Evolutionary conservation across 495 filamentous ascomycete genomes (phyloP), one percentile per base, ranked within the genome.

Genomic region (Choiromyces venosus): DNA sequence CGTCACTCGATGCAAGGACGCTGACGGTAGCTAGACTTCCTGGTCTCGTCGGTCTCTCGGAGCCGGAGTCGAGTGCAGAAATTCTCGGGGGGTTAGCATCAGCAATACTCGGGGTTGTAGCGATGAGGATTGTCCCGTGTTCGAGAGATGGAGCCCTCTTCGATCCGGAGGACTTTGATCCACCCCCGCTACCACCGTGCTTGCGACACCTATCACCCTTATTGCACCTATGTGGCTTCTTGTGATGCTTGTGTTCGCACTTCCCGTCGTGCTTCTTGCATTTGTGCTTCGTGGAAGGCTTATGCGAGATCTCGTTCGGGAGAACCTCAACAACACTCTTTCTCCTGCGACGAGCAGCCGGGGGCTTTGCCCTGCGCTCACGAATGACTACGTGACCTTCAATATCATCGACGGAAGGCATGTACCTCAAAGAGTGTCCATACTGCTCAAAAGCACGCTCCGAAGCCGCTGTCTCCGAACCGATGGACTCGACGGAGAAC

Each of bases 181-280:
- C 77, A 61, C 52, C 33, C 5, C 44, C 8, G 8, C 7, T 52
- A 25, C 21, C 8, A n/a, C 52, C 52, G 40, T 81, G 76, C 82
- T 94, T 97, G 29, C 87, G 85, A 82, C 95, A 99, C 68, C 90
- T 89, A 76, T 96, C 93, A 46, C 94, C 95, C 82, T 97, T 97
- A 46, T 89, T 89, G 83, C 95, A 99, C 46, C 85, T 87, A 82
- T 99, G 95, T 0, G 88, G 87, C 82, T 84, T 85, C 39, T 81
- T 82, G 70, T 80, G 81, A 33, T 35, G n/a, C 25, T 69, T 65
- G 25, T 67, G 35, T 21, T 37, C 61, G 66, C 77, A 74, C 75
- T 67, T 72, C 82, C 65, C 74, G 76, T 66, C 73, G 73, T 46
- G 76, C 80, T 82, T 83, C 73, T 82, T 83, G 81, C 81, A 83